A percentile compares a stretch with the other conserved stretches of the same genome.
Evolutionary conservation across 2,329 filamentous ascomycete species (phyloP).

Genomic region (Bipolaris sorokiniana): DNA sequence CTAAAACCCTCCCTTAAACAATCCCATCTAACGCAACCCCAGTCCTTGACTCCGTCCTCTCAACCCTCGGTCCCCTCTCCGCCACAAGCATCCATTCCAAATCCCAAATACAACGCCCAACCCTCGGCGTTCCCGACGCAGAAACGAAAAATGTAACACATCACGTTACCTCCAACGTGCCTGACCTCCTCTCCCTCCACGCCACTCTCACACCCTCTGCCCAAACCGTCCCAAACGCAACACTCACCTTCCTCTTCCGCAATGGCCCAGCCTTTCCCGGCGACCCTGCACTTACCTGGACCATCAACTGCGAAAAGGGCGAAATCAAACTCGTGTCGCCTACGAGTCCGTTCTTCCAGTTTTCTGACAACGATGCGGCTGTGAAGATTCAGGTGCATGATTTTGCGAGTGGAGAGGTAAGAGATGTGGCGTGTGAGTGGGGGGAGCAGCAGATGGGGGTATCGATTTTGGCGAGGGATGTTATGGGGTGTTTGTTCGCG

Average conservation of each 20-base stretch:
- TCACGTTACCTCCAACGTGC: slow-evolving; percentile 44
- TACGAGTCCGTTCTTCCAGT: slow-evolving; percentile 25
- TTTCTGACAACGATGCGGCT: slow-evolving; percentile 40
- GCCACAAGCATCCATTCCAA: slow-evolving; percentile 9
- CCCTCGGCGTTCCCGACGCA: neutral
- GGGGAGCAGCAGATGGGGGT: slow-evolving; percentile 45
- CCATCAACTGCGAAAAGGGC: slow-evolving; percentile 26
- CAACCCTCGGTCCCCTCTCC: slow-evolving; percentile 27
- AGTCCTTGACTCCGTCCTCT: slow-evolving; percentile 25
- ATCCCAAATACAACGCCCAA: slow-evolving; percentile 13
- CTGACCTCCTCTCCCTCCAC: slow-evolving; percentile 53
- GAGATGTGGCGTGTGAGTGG: slow-evolving; percentile 53
- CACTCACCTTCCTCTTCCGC: slow-evolving; percentile 20
- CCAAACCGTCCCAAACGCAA: slow-evolving; percentile 10
- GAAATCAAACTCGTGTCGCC: slow-evolving; percentile 33
- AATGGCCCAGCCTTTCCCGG: slow-evolving; percentile 24
- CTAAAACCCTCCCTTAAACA: too few species aligned
- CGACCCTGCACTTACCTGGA: slow-evolving; percentile 18
- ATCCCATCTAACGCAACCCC: neutral
- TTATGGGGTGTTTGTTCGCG: slow-evolving; percentile 24
- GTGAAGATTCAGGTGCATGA: slow-evolving; percentile 59
- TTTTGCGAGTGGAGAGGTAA: slow-evolving; percentile 55
- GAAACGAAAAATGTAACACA: neutral
- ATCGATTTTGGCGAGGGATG: slow-evolving; percentile 25
- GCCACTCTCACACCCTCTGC: slow-evolving; percentile 29